Percentiles rank a stretch among this genome's conserved stretches.
These are phyloP conservation scores for Paratinospora sagittata DNA, from an alignment of 164 flowering plant genomes.

Conservation along the genomic window DNA sequence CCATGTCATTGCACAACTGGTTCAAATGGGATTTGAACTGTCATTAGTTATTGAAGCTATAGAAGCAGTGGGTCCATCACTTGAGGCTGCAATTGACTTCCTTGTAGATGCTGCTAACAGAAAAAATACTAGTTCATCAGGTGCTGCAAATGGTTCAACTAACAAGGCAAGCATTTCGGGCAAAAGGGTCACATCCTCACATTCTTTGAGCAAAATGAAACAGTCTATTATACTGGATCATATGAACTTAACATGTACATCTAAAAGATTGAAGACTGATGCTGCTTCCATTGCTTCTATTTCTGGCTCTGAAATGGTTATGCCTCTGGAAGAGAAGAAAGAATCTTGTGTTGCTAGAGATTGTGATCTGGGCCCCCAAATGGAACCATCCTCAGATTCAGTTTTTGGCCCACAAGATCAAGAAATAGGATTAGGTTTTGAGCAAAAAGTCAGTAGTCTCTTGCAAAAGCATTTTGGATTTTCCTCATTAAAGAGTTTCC, in stretches of 20 bases:
- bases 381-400: conserved; percentile 8
- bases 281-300: conserved; percentile 11
- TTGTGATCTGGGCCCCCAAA: background rate
- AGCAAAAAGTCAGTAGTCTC: conserved; percentile 36
- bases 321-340: conserved; percentile 13
- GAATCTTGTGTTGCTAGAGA: background rate
- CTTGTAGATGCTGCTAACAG: conserved; percentile 32
- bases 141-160: conserved; percentile 18
- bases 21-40: conserved; percentile 68
- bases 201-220: conserved; percentile 24
- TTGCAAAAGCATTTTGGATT: conserved; percentile 63
- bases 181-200: conserved; percentile 25
- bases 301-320: conserved; percentile 16
- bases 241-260: conserved; percentile 22
- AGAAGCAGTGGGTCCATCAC: conserved; percentile 51
- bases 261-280: conserved; percentile 25
- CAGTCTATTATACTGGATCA: conserved; percentile 56
- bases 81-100: conserved; percentile 45
- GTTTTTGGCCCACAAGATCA: conserved; percentile 16
- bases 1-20: conserved; percentile 38
- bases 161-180: conserved; percentile 19
- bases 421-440: conserved; percentile 52
- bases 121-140: conserved; percentile 9
- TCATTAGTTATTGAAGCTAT: conserved; percentile 43
- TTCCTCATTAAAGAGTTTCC: conserved; percentile 70